These are phyloP conservation scores for Venturia effusa DNA, from an alignment of 2,329 filamentous ascomycete species.

Conservation along the genomic window DNA sequence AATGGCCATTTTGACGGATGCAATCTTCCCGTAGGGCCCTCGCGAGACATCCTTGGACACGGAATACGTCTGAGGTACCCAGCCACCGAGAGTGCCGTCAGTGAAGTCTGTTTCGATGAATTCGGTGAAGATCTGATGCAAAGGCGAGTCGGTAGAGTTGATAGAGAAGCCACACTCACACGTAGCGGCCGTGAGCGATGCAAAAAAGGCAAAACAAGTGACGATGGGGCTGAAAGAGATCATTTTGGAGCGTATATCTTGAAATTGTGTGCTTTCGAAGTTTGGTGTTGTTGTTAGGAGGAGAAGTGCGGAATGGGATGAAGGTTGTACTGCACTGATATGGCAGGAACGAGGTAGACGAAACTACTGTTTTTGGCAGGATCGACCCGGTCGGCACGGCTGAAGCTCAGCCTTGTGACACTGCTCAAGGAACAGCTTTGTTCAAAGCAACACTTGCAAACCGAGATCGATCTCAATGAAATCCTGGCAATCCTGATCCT, in stretches of 20 bases:
- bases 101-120: constrained; percentile 63
- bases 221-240: background rate
- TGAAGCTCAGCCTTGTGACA: too few relatives aligned
- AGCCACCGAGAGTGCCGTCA: constrained; percentile 44
- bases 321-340: too few relatives aligned
- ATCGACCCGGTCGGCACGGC: too few relatives aligned
- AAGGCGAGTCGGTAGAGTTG: constrained; percentile 30
- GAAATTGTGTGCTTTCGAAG: background rate
- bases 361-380: too few relatives aligned
- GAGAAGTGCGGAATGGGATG: too few relatives aligned
- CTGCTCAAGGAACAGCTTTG: too few relatives aligned
- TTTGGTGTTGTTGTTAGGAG: too few relatives aligned
- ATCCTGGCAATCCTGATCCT: too few relatives aligned
- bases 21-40: constrained; percentile 57
- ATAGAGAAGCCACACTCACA: constrained; percentile 67
- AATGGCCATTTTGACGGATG: constrained; percentile 45
- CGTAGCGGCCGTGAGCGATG: background rate
- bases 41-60: constrained; percentile 45
- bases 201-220: background rate
- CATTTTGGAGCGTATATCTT: background rate
- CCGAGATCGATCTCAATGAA: too few relatives aligned
- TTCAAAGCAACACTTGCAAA: too few relatives aligned
- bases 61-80: constrained; percentile 58
- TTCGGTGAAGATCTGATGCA: constrained; percentile 51
- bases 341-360: too few relatives aligned